Conservation (phyloP, 164 flowering plant genomes). For the Sedum album region DNA sequence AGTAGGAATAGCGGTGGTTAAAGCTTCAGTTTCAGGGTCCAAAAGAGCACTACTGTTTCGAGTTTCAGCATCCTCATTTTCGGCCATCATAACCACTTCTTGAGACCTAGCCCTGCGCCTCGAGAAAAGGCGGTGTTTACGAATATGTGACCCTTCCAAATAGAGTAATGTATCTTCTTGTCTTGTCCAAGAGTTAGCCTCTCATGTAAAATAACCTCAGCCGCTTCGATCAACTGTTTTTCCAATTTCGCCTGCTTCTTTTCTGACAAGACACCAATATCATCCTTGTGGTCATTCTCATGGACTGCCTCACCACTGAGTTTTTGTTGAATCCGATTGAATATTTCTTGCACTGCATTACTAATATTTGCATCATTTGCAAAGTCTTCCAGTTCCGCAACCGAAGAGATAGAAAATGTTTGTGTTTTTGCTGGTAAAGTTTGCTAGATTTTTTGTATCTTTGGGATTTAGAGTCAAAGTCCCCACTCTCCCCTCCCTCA, state of each 20-base stretch:
- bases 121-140: slow-evolving; percentile 42
- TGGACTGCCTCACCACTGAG: slow-evolving; percentile 12
- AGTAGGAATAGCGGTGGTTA: slow-evolving; percentile 14
- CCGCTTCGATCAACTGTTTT: slow-evolving; percentile 45
- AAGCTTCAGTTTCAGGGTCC: slow-evolving; percentile 47
- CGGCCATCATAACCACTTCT: slow-evolving; percentile 24
- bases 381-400: slow-evolving; percentile 13
- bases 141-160: slow-evolving; percentile 21
- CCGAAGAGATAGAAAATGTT: slow-evolving; percentile 20
- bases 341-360: slow-evolving; percentile 43
- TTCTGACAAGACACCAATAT: slow-evolving; percentile 13
- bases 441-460: slow-evolving; percentile 24
- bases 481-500: slow-evolving; percentile 1
- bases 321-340: slow-evolving; percentile 26
- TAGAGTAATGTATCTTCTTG: slow-evolving; percentile 25
- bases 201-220: slow-evolving; percentile 44
- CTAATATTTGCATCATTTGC: slow-evolving; percentile 23
- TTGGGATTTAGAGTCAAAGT: slow-evolving; percentile 21
- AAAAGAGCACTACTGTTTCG: slow-evolving; percentile 56
- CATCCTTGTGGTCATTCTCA: slow-evolving; percentile 15
- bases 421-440: slow-evolving; percentile 23
- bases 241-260: slow-evolving; percentile 21
- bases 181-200: slow-evolving; percentile 30
- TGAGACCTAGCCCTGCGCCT: slow-evolving; percentile 43
- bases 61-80: slow-evolving; percentile 21